Percentiles rank a stretch among this genome's conserved stretches.
phyloP scores from a whole-genome alignment of 2,329 filamentous ascomycete genomes.

The Leptodontidium sp. region DNA sequence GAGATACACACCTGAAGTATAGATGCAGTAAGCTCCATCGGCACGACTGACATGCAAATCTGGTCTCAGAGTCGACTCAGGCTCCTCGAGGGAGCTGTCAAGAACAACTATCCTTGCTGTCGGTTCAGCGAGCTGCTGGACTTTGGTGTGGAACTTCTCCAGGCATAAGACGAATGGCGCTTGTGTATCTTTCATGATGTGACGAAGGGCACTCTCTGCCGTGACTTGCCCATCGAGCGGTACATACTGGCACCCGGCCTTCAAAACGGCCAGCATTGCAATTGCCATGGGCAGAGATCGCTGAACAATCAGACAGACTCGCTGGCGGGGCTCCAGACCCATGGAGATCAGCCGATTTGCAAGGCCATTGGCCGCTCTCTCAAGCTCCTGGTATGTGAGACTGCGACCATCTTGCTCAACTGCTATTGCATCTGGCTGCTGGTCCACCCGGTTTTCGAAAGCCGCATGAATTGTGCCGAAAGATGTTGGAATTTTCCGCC shows the following conservation, averaged over 20 bases:
- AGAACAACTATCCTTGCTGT: slow-evolving; percentile 29
- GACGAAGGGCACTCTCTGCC: slow-evolving; percentile 56
- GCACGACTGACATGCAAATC: slow-evolving; percentile 22
- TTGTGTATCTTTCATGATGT: slow-evolving; percentile 58
- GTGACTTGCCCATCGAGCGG: slow-evolving; percentile 65
- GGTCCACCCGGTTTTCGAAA: slow-evolving; percentile 47
- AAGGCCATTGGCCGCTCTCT: slow-evolving; percentile 52
- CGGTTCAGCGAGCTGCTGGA: slow-evolving; percentile 35
- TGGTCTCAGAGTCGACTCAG: slow-evolving; percentile 21
- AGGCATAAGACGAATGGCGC: slow-evolving; percentile 58
- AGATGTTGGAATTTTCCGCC: slow-evolving; percentile 42
- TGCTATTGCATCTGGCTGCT: slow-evolving; percentile 50
- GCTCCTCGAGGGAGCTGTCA: slow-evolving; percentile 19
- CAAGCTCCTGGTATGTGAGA: slow-evolving; percentile 57
- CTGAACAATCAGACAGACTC: slow-evolving; percentile 63
- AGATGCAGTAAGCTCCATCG: slow-evolving; percentile 39
- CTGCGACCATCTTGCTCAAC: slow-evolving; percentile 49
- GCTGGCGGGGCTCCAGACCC: slow-evolving; percentile 55
- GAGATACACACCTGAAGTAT: slow-evolving; percentile 42
- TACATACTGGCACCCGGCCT: slow-evolving; percentile 65
- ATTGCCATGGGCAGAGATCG: slow-evolving; percentile 64
- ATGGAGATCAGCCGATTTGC: slow-evolving; percentile 50
- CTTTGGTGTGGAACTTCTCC: slow-evolving; percentile 44
- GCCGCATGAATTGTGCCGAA: slow-evolving; percentile 48
- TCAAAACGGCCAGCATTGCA: slow-evolving; percentile 63